Conservation (phyloP, 2,329 filamentous ascomycete genomes). For the Epichloe gansuensis region DNA sequence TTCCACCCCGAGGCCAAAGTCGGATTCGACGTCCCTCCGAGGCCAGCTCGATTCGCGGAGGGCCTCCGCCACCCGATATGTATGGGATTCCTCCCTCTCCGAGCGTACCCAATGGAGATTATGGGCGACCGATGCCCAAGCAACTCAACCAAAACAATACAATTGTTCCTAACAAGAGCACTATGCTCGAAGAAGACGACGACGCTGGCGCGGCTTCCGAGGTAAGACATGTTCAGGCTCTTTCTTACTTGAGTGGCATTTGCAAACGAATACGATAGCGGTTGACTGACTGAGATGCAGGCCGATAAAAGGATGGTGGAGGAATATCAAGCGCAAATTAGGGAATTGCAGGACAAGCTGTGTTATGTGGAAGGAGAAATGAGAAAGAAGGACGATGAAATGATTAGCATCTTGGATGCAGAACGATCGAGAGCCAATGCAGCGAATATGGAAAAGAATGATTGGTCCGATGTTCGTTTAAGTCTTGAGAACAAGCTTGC, state of each 20-base stretch:
- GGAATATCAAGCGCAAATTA: slow-evolving; percentile 69
- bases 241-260: not conserved
- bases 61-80: slow-evolving; percentile 27
- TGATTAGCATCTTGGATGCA: slow-evolving; percentile 45
- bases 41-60: slow-evolving; percentile 44
- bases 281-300: slow-evolving; percentile 21
- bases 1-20: slow-evolving; percentile 37
- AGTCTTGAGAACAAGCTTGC: slow-evolving; percentile 61
- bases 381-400: slow-evolving; percentile 58
- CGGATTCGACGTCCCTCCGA: slow-evolving; percentile 46
- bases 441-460: slow-evolving; percentile 50
- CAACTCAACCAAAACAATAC: slow-evolving; percentile 83
- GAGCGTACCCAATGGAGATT: slow-evolving; percentile 46
- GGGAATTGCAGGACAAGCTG: slow-evolving; percentile 61
- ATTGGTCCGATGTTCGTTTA: slow-evolving; percentile 53
- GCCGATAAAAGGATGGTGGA: slow-evolving; percentile 59
- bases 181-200: slow-evolving; percentile 91
- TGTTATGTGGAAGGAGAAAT: slow-evolving; percentile 56
- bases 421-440: slow-evolving; percentile 41
- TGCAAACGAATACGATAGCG: not conserved
- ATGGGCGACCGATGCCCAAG: slow-evolving; percentile 68
- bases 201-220: slow-evolving; percentile 34
- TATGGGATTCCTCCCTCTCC: slow-evolving; percentile 49
- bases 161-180: slow-evolving; percentile 95
- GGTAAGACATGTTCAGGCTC: slow-evolving; percentile 18